phyloP scores from a whole-genome alignment of 306 rosid species.

The Cicer arietinum region DNA sequence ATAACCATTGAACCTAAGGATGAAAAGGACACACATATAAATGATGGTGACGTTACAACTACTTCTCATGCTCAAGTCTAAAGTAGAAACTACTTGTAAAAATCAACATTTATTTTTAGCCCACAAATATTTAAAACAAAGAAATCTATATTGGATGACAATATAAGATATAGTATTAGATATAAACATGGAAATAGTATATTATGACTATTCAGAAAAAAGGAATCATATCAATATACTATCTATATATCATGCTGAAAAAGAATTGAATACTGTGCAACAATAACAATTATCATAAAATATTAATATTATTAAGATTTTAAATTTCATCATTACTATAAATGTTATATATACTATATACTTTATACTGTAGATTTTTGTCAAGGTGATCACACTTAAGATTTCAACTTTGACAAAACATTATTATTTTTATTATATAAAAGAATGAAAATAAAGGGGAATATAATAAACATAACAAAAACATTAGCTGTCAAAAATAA shows the following conservation, averaged over 20 bases:
- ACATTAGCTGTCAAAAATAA: constrained; percentile 41
- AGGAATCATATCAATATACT: constrained; percentile 15
- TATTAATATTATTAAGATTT: constrained; percentile 24
- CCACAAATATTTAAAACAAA: constrained; percentile 33
- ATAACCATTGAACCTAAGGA: constrained; percentile 46
- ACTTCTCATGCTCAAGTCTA: constrained; percentile 70
- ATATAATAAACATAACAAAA: constrained; percentile 20
- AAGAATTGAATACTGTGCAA: background rate
- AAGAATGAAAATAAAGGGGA: constrained; percentile 11
- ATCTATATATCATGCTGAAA: constrained; percentile 1
- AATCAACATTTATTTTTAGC: constrained; percentile 49
- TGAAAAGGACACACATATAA: constrained; percentile 58
- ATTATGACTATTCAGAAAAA: constrained; percentile 36
- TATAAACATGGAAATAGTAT: background rate
- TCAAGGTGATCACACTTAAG: constrained; percentile 47
- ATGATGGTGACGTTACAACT: constrained; percentile 77
- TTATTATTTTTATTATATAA: background rate
- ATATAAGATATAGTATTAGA: background rate
- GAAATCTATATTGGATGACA: constrained; percentile 6
- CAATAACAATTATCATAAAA: constrained; percentile 16
- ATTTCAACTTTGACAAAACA: constrained; percentile 47
- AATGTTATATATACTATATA: constrained; percentile 29
- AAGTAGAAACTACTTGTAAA: constrained; percentile 52
- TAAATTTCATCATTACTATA: constrained; percentile 9
- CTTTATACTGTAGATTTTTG: constrained; percentile 52